Evolutionary conservation across 2,329 filamentous ascomycete genomes (phyloP), one percentile per base, ranked within the genome.

Genomic region (Alternaria arborescens): DNA sequence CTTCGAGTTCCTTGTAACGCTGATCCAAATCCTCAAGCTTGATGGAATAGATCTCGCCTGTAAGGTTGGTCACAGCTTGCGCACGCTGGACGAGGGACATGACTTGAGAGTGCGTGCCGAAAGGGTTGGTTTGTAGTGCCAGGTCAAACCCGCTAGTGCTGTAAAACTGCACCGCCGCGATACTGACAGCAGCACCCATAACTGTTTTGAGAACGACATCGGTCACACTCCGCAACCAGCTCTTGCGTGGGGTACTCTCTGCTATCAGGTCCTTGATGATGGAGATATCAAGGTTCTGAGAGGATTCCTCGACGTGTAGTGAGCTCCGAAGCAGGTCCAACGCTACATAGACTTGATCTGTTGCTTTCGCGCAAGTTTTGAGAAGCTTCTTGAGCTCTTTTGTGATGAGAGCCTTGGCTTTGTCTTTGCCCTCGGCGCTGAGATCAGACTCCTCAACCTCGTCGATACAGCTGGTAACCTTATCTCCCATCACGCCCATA

Each of bases 361-460:
- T 66, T 12, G 68, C 62, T 8, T 24, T 41, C 0, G 66, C 65
- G 8, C 59, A 61, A 46, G 68, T 47, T 32, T 67, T 61, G 10
- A 69, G 28, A 11, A 72, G 22, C 44, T 68, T 63, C 24, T 51
- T 51, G 16, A 70, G 32, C 36, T 71, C 69, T 7, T 18, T 40
- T 8, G 58, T 58, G 8, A 70, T 62, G 4, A 53, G 16, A 7
- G 43, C 22, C 7, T 59, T 61, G 4, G 64, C 55, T 24, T 41
- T 20, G 20, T 52, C 55, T 34, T 65, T 61, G 10, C 16, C 30
- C 16, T 54, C 52, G 8, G 57, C 53, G 44, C 40, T 53, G 47
- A 64, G 22, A 6, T 52, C 24, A 0, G 65, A 66, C 16, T 34
- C 30, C 8, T 61, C 61, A 20, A 63, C 41, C 24, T 67, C 67